phyloP scores from a whole-genome alignment of 495 filamentous ascomycete genomes.

The Aspergillus kassunensis region DNA sequence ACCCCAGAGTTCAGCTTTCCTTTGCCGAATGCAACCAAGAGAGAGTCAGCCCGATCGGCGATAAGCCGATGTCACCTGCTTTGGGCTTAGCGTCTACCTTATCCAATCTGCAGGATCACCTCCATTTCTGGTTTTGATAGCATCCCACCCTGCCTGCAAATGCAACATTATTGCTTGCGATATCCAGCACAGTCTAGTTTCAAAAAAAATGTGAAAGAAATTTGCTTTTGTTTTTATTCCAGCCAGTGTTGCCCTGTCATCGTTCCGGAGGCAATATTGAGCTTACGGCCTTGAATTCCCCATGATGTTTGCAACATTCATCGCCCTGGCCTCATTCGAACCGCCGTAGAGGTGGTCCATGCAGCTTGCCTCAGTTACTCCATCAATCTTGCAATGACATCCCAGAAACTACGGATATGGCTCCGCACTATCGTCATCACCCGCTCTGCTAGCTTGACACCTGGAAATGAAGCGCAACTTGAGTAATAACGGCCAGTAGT shows the following conservation, averaged over 20 bases:
- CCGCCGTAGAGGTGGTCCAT: background rate
- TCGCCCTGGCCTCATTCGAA: background rate
- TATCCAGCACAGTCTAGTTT: background rate
- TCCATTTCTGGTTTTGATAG: background rate
- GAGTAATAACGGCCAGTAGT: background rate
- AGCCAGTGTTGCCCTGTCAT: too few relatives aligned
- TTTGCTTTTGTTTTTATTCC: too few relatives aligned
- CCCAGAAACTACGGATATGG: background rate
- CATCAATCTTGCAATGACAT: too few relatives aligned
- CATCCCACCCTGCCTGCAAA: background rate
- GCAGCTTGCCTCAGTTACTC: too few relatives aligned
- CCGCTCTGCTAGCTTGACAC: background rate
- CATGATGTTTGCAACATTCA: conserved; percentile 1
- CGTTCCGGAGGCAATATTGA: background rate
- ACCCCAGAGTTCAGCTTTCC: too few relatives aligned
- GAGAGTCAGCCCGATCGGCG: too few relatives aligned
- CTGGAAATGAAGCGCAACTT: background rate
- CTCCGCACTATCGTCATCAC: background rate
- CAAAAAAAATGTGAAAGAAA: background rate
- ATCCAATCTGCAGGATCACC: background rate
- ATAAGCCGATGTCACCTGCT: background rate
- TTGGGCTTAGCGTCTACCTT: background rate
- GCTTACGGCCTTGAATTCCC: background rate
- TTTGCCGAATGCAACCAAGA: too few relatives aligned
- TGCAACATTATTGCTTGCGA: conserved; percentile 1